These are phyloP conservation scores for Hypoxylon sp. DNA, from an alignment of 2,329 filamentous ascomycete species.

Conservation along the genomic window DNA sequence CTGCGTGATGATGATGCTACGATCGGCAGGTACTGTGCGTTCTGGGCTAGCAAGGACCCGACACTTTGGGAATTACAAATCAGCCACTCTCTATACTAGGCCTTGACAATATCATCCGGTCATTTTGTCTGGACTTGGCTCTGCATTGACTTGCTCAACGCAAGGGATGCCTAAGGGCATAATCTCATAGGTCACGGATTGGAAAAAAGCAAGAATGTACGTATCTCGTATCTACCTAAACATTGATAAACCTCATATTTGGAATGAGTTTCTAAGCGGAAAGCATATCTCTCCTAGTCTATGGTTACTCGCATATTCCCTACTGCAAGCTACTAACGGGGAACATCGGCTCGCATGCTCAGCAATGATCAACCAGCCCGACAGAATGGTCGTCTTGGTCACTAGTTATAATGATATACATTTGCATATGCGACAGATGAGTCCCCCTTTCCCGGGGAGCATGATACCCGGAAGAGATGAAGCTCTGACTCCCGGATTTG, in stretches of 20 bases:
- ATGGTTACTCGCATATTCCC: not conserved
- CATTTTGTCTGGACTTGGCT: not conserved
- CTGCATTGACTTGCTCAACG: conserved; percentile 15
- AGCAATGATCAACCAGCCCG: conserved; percentile 2
- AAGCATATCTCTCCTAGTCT: conserved; percentile 6
- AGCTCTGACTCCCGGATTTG: not conserved
- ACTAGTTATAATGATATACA: conserved; percentile 25
- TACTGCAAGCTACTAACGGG: not conserved
- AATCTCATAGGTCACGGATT: not conserved
- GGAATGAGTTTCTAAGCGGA: conserved; percentile 4
- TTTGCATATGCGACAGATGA: conserved; percentile 7
- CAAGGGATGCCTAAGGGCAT: conserved; percentile 31
- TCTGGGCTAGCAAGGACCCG: conserved; percentile 14
- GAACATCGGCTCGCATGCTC: not conserved
- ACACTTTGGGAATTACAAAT: conserved; percentile 29
- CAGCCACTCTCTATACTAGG: conserved; percentile 31
- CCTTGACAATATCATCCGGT: conserved; percentile 5
- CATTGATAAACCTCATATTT: conserved; percentile 5
- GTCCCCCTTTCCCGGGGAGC: not conserved
- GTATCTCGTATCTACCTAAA: conserved; percentile 1
- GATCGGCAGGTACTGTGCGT: conserved; percentile 10
- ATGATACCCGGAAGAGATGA: not conserved
- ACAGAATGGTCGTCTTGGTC: not conserved
- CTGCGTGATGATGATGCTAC: conserved; percentile 14
- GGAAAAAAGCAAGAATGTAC: conserved; percentile 25